Evolutionary conservation across 495 filamentous ascomycete genomes (phyloP), one percentile per base, ranked within the genome.

Genomic region (Hypoxylon intermedium): DNA sequence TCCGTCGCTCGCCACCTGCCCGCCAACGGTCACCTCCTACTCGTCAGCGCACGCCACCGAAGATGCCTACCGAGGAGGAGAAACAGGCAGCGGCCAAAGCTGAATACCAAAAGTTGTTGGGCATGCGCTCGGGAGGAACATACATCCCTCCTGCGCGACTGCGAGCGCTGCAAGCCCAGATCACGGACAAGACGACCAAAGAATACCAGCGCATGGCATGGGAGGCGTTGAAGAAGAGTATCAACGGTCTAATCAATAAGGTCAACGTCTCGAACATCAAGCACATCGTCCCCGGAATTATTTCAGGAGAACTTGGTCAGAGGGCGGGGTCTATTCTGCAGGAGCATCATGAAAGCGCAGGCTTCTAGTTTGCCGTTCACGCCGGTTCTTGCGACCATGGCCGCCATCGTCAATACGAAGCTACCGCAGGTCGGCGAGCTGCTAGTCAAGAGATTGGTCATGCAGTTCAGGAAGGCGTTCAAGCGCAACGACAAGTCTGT

Each of bases 181-280:
- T 99, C 72, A 98, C 93, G 45, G 94, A 99, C 74, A 96, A 95
- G 79, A 85, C 76, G 38, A 94, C 87, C 73, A 95, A 96, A 74
- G 95, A 99, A 74, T 99, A 96, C 72, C 94, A 99, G 79, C 89
- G 95, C 45, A 94, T 99, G 91, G 92, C 93, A 1, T 98, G 95
- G 95, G 95, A 98, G 72, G 93, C 94, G 7, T 73, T 98, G 69
- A 99, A 99, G 78, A 99, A 99, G 79, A 93, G 89, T 15, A 96
- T 99, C 78, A 97, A 99, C 70, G 94, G 94, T 67, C 77, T 99
- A 23, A 93, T 98, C 77, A 99, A 99, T 79, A 99, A 99, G 74
- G 87, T 97, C 76, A 99, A 97, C 74, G 88, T 90, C 33, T 89
- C 88, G 15, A 99, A 99, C 67, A 98, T 99, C 81, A 98, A 98